Conservation (phyloP, 1,284 basidiomycete species). For the Ustilago esculenta region DNA sequence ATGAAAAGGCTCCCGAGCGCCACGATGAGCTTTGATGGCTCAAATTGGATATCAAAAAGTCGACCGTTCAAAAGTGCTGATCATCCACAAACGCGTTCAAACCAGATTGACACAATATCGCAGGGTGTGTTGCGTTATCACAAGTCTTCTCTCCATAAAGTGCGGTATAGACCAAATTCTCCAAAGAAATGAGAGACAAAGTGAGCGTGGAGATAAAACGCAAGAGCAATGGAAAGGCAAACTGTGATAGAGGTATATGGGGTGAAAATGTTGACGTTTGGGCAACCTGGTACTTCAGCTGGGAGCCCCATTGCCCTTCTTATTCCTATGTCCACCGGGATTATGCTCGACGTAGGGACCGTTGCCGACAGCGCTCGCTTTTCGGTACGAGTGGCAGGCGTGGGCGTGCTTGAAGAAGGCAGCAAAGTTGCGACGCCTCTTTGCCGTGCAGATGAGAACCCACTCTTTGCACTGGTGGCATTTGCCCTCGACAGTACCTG, state of each 20-base stretch:
- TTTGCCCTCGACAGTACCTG: conserved; percentile 50
- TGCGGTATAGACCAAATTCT: no score
- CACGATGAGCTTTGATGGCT: conserved; percentile 29
- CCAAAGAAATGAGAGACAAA: no score
- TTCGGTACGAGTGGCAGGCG: conserved; percentile 48
- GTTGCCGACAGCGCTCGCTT: conserved; percentile 47
- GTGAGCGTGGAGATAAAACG: no score
- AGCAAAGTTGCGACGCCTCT: conserved; percentile 49
- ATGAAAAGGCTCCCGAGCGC: neutral
- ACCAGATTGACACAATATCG: no score
- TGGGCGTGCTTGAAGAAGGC: conserved; percentile 56
- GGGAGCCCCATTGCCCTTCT: conserved; percentile 26
- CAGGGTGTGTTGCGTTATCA: no score
- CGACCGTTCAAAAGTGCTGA: no score
- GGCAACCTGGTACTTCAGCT: neutral
- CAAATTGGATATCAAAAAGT: no score
- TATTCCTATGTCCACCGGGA: conserved; percentile 42
- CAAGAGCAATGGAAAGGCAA: no score
- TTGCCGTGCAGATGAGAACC: conserved; percentile 54
- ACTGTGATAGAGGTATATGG: neutral
- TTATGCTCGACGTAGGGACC: conserved; percentile 53
- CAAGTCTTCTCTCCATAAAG: no score
- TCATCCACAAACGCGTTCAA: no score
- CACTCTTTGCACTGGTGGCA: conserved; percentile 58
- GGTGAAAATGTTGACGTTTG: no score